Conservation (phyloP, 176 grass and related monocot species). For the Aegilops tauschii region DNA sequence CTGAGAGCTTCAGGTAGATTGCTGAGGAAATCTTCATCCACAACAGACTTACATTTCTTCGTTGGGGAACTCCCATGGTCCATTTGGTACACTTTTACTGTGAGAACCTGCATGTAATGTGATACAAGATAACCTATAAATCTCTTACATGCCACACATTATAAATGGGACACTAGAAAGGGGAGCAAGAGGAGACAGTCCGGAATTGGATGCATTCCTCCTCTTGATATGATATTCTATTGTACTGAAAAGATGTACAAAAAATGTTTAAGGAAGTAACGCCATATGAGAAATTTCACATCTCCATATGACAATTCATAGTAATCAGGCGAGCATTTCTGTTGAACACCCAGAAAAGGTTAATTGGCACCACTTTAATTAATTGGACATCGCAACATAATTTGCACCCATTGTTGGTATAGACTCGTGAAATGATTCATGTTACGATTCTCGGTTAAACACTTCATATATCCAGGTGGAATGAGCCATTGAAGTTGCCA, state of each 20-base stretch:
- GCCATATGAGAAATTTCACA: background rate
- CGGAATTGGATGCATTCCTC: background rate
- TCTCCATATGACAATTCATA: background rate
- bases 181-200: background rate
- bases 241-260: background rate
- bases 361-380: background rate
- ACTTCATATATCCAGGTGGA: background rate
- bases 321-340: background rate
- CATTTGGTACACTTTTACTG: conserved; percentile 1
- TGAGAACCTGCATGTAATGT: background rate
- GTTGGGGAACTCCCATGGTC: background rate
- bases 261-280: background rate
- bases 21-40: conserved; percentile 44
- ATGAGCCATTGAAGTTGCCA: background rate
- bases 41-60: conserved; percentile 15
- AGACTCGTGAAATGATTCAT: background rate
- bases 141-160: background rate
- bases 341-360: background rate
- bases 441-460: background rate
- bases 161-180: background rate
- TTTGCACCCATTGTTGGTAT: background rate
- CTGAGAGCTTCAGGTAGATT: conserved; percentile 34
- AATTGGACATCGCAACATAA: background rate
- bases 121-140: conserved; percentile 1
- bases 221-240: background rate